These are phyloP conservation scores for Morella rubra DNA, from an alignment of 306 rosid species.

Conservation along the genomic window DNA sequence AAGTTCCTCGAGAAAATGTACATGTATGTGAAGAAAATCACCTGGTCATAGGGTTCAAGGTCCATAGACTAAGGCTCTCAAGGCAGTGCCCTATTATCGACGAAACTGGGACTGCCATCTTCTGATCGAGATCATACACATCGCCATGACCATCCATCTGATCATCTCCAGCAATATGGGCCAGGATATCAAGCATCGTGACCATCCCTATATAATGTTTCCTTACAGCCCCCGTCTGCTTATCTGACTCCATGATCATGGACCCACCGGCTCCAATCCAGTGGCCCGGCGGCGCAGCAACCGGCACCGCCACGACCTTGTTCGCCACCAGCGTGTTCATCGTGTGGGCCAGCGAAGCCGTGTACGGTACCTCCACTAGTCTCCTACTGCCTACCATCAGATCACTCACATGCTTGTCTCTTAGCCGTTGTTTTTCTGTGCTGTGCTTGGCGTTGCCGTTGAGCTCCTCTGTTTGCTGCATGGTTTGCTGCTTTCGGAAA, in stretches of 20 bases:
- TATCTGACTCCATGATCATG: constrained; percentile 80
- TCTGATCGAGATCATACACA: constrained; percentile 49
- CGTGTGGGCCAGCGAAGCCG: constrained; percentile 71
- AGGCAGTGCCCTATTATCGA: constrained; percentile 66
- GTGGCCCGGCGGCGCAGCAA: constrained; percentile 92
- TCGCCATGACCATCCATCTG: constrained; percentile 34
- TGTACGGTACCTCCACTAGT: constrained; percentile 86
- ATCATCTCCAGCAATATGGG: constrained; percentile 71
- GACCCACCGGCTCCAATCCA: constrained; percentile 96
- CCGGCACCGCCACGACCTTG: constrained; percentile 70
- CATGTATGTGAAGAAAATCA: neutral
- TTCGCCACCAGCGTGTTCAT: constrained; percentile 76
- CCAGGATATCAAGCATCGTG: constrained; percentile 83
- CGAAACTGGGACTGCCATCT: constrained; percentile 65
- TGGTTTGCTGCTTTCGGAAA: neutral
- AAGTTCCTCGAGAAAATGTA: neutral
- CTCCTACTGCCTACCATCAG: constrained; percentile 56
- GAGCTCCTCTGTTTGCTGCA: neutral
- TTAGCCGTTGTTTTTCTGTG: constrained; percentile 28
- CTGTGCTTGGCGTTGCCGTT: constrained; percentile 25
- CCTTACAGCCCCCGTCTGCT: constrained; percentile 54
- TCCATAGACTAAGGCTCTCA: constrained; percentile 88
- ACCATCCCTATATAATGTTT: constrained; percentile 91
- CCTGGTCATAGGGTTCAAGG: constrained; percentile 83
- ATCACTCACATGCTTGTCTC: constrained; percentile 58